Evolutionary conservation across 352 stramenopile species (phyloP).

Genomic region (Phytopythium ostracodes): DNA sequence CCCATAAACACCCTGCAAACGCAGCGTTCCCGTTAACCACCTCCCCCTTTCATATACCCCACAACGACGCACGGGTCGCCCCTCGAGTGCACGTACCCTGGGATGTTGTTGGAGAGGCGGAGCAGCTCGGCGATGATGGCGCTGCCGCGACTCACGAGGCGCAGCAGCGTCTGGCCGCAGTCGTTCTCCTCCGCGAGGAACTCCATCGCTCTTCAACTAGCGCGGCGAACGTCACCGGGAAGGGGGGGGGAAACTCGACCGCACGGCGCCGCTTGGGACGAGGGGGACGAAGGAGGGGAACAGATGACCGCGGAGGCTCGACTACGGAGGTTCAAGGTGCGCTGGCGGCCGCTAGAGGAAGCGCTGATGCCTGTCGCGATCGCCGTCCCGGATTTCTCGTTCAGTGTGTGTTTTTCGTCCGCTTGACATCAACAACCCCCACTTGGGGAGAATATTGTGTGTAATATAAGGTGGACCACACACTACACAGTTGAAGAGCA

Average conservation of each 20-base stretch:
- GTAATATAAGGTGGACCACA: neutral
- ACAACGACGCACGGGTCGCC: neutral
- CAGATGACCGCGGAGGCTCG: neutral
- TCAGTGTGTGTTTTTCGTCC: neutral
- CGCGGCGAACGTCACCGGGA: neutral
- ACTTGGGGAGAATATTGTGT: no score
- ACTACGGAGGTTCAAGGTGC: neutral
- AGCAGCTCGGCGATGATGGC: conserved; percentile 93
- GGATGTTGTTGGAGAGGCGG: conserved; percentile 90
- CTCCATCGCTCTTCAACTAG: conserved; percentile 44
- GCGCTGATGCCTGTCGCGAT: neutral
- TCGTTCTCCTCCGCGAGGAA: conserved; percentile 91
- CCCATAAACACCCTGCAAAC: conserved; percentile 76
- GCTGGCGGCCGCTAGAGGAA: neutral
- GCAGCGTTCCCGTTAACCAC: neutral
- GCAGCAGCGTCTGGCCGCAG: conserved; percentile 93
- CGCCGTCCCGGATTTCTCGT: neutral
- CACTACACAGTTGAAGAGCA: neutral
- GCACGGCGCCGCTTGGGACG: neutral
- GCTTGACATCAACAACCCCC: neutral
- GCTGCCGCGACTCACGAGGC: conserved; percentile 87
- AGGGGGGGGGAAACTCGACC: neutral
- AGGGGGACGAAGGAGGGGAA: neutral
- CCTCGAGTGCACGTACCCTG: conserved; percentile 36
- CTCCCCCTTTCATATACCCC: neutral